These are phyloP conservation scores for Paramecium biaurelia DNA, from an alignment of 73 alveolate genomes.

Conservation along the genomic window DNA sequence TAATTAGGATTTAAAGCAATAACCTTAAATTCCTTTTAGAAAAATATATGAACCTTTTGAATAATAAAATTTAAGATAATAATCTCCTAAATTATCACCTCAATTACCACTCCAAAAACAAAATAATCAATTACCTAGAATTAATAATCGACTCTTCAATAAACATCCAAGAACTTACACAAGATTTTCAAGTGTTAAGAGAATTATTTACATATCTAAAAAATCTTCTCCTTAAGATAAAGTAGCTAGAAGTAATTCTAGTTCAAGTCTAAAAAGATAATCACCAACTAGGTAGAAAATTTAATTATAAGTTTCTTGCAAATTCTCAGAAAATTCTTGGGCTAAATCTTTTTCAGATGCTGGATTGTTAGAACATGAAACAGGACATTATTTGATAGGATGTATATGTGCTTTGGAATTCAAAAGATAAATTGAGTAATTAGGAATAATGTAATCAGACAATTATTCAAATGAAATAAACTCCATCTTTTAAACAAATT, in stretches of 20 bases:
- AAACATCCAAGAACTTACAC: neutral
- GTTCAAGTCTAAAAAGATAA: neutral
- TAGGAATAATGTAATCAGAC: neutral
- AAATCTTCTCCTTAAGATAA: neutral
- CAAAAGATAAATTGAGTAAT: neutral
- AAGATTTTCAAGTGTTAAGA: neutral
- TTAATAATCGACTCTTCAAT: neutral
- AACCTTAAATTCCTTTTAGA: neutral
- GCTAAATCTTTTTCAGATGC: neutral
- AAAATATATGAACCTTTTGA: neutral
- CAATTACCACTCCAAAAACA: neutral
- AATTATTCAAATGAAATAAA: neutral
- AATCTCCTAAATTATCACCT: neutral
- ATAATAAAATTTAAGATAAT: neutral
- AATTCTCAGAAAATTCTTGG: neutral
- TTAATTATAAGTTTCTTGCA: neutral
- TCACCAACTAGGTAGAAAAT: neutral
- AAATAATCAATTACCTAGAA: neutral
- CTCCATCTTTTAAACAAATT: neutral
- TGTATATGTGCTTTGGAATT: slow-evolving; percentile 8
- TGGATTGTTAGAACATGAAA: slow-evolving; percentile 32
- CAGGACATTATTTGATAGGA: slow-evolving; percentile 41
- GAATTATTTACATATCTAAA: neutral
- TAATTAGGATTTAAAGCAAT: neutral
- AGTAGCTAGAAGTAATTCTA: neutral